phyloP scores from a whole-genome alignment of 106 monocot genomes.

The Xerophyta viscosa region DNA sequence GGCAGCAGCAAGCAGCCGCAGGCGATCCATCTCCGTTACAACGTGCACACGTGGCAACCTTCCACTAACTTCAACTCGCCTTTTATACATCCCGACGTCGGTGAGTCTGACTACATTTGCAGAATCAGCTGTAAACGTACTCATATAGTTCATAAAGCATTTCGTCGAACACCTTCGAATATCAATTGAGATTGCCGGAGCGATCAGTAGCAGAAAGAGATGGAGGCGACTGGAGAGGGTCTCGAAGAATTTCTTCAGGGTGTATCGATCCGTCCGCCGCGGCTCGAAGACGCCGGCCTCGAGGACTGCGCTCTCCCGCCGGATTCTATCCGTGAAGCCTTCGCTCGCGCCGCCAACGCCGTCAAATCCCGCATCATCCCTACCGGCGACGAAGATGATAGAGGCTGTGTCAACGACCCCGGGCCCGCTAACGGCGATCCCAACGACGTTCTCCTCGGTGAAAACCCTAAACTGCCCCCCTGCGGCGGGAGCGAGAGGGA shows the following conservation, averaged over 20 bases:
- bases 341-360: slow-evolving; percentile 60
- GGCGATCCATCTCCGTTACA: too few species aligned
- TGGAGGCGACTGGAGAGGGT: slow-evolving; percentile 2
- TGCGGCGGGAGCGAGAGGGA: slow-evolving; percentile 3
- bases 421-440: slow-evolving; percentile 25
- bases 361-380: slow-evolving; percentile 16
- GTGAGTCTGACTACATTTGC: too few species aligned
- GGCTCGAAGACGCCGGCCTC: slow-evolving; percentile 83
- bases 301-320: slow-evolving; percentile 85
- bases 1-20: too few species aligned
- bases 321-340: slow-evolving; percentile 77
- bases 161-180: too few species aligned
- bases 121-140: too few species aligned
- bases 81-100: too few species aligned
- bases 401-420: slow-evolving; percentile 26
- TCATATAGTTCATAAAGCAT: too few species aligned
- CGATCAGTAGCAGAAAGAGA: not conserved
- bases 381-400: slow-evolving; percentile 5
- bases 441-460: slow-evolving; percentile 16
- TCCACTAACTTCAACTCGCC: too few species aligned
- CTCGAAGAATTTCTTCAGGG: slow-evolving; percentile 2
- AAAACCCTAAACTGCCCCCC: not conserved
- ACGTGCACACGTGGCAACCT: too few species aligned
- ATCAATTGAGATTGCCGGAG: not conserved
- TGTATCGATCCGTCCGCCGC: slow-evolving; percentile 36